phyloP scores from a whole-genome alignment of 805 yeast genomes.

The Helenozyma baotianmanensis region DNA sequence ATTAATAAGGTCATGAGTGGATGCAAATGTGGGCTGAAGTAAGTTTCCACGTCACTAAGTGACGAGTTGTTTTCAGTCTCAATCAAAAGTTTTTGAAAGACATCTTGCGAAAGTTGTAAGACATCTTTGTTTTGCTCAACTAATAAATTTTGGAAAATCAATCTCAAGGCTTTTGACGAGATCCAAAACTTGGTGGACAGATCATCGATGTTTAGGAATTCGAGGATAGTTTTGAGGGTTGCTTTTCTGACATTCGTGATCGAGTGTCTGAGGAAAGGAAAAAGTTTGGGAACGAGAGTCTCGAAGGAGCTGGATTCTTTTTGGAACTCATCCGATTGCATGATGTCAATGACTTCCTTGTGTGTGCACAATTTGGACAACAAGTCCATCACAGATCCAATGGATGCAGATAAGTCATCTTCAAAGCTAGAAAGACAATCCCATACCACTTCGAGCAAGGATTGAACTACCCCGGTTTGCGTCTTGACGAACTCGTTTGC shows the following conservation, averaged over 20 bases:
- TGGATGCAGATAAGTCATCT: conserved; percentile 91
- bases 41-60: conserved; percentile 39
- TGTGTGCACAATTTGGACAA: conserved; percentile 83
- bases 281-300: conserved; percentile 79
- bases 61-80: conserved; percentile 35
- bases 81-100: conserved; percentile 52
- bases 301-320: conserved; percentile 59
- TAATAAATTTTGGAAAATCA: conserved; percentile 79
- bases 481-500: conserved; percentile 79
- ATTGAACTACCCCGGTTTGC: conserved; percentile 46
- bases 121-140: conserved; percentile 85
- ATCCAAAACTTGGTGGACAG: conserved; percentile 64
- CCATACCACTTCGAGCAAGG: conserved; percentile 76
- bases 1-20: conserved; percentile 65
- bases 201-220: conserved; percentile 62
- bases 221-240: conserved; percentile 72
- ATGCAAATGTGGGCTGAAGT: conserved; percentile 52
- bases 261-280: conserved; percentile 91
- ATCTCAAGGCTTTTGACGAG: conserved; percentile 64
- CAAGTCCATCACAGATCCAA: conserved; percentile 93
- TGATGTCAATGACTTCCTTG: conserved; percentile 65
- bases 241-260: conserved; percentile 87
- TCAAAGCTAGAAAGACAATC: conserved; percentile 74
- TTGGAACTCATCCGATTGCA: conserved; percentile 56
- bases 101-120: conserved; percentile 53